phyloP scores from a whole-genome alignment of 1,139 yeast genomes.

The Debaryomyces psychrophilus region DNA sequence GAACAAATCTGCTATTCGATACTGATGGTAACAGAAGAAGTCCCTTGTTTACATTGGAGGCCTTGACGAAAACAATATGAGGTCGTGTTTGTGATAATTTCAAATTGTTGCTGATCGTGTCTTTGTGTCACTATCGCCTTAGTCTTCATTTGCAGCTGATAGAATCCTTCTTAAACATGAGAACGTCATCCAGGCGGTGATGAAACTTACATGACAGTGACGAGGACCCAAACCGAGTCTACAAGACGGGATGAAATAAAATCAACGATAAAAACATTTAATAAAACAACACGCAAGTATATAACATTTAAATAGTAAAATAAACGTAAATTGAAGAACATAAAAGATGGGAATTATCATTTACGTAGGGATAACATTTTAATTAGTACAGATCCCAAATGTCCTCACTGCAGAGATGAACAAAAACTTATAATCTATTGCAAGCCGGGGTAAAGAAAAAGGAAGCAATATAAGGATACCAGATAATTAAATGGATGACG shows the following conservation, averaged over 20 bases:
- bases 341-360: constrained; percentile 5
- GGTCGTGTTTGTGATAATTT: background rate
- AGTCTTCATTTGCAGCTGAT: constrained; percentile 5
- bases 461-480: background rate
- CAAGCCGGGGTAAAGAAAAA: constrained; percentile 2
- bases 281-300: constrained; percentile 8
- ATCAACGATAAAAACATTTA: constrained; percentile 5
- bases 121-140: constrained; percentile 1
- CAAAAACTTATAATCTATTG: constrained; percentile 7
- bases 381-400: constrained; percentile 8
- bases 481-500: background rate
- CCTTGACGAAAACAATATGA: constrained; percentile 4
- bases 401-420: constrained; percentile 1
- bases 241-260: background rate
- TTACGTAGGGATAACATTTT: constrained; percentile 2
- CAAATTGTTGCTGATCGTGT: constrained; percentile 3
- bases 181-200: background rate
- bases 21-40: constrained; percentile 1
- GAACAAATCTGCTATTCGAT: background rate
- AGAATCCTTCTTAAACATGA: background rate
- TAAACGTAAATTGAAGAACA: constrained; percentile 5
- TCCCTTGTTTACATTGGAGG: constrained; percentile 5
- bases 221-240: background rate
- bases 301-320: constrained; percentile 7
- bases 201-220: background rate